Evolutionary conservation across 1,284 basidiomycete species (phyloP).

Genomic region (Ceratobasidium sp.): DNA sequence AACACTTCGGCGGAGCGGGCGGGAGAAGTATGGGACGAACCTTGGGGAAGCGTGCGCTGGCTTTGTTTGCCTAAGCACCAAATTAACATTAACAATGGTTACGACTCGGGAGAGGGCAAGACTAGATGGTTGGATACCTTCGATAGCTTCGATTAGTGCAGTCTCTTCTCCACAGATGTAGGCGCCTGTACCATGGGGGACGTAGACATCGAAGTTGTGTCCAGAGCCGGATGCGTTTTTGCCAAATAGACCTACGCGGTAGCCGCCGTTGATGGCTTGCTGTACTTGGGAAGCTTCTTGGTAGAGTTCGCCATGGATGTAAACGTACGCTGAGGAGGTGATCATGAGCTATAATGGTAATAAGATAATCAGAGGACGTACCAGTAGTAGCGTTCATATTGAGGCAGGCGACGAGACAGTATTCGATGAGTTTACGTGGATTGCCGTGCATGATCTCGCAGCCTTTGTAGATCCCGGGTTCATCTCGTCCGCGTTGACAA

Average conservation of each 20-base stretch:
- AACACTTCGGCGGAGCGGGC: background rate
- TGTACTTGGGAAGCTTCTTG: constrained; percentile 95
- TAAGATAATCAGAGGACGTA: constrained; percentile 51
- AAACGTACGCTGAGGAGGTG: constrained; percentile 84
- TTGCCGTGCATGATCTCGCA: constrained; percentile 98
- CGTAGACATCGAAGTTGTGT: constrained; percentile 95
- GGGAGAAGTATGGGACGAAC: constrained; percentile 58
- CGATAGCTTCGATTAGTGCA: constrained; percentile 95
- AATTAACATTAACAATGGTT: background rate
- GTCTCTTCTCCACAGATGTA: constrained; percentile 99
- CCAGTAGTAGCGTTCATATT: constrained; percentile 95
- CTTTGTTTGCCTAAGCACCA: constrained; percentile 83
- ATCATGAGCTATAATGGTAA: constrained; percentile 3
- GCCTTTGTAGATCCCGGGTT: constrained; percentile 99
- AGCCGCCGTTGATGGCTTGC: constrained; percentile 95
- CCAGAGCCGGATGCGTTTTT: constrained; percentile 94
- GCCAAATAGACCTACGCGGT: constrained; percentile 91
- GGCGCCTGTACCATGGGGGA: constrained; percentile 97
- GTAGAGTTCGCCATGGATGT: constrained; percentile 98
- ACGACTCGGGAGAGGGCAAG: background rate
- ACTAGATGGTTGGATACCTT: constrained; percentile 60
- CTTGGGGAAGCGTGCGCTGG: constrained; percentile 94
- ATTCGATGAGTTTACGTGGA: constrained; percentile 98
- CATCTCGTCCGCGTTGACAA: constrained; percentile 98
- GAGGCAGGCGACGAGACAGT: constrained; percentile 97